phyloP scores from a whole-genome alignment of 495 filamentous ascomycete species.

The Durotheca rogersii region DNA sequence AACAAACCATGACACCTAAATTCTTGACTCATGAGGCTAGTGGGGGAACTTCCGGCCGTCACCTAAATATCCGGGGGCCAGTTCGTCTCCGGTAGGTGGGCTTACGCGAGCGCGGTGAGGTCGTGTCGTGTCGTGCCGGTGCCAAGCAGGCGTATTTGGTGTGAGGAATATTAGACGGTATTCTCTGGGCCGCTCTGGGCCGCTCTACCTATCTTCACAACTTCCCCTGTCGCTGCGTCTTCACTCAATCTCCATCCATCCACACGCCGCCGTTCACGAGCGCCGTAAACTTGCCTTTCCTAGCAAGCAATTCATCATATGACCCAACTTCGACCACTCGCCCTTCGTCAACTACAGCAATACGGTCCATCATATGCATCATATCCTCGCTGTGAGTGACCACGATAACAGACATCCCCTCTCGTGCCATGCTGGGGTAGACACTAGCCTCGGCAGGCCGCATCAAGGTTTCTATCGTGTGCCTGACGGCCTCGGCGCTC shows the following conservation, averaged over 20 bases:
- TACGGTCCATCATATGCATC: conserved; percentile 73
- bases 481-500: conserved; percentile 65
- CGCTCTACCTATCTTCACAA: no score
- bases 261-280: conserved; percentile 41
- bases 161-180: no score
- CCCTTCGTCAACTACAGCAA: conserved; percentile 71
- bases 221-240: no score
- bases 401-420: conserved; percentile 60
- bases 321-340: conserved; percentile 63
- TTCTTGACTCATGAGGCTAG: conserved; percentile 29
- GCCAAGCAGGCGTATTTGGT: no score
- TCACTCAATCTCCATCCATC: conserved; percentile 10
- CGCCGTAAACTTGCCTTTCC: conserved; percentile 37
- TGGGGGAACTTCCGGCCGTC: conserved; percentile 27
- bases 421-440: neutral
- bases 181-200: no score
- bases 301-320: conserved; percentile 54
- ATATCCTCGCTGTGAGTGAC: conserved; percentile 80
- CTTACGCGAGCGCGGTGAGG: no score
- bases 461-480: conserved; percentile 59
- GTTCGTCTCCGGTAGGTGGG: neutral
- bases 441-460: conserved; percentile 5
- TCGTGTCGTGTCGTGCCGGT: no score
- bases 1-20: no score
- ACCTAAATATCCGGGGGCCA: conserved; percentile 8